Percentiles rank a stretch among this genome's conserved stretches.
These are phyloP conservation scores for Cladosporium sp. DNA, from an alignment of 2,329 filamentous ascomycete genomes.

Conservation along the genomic window DNA sequence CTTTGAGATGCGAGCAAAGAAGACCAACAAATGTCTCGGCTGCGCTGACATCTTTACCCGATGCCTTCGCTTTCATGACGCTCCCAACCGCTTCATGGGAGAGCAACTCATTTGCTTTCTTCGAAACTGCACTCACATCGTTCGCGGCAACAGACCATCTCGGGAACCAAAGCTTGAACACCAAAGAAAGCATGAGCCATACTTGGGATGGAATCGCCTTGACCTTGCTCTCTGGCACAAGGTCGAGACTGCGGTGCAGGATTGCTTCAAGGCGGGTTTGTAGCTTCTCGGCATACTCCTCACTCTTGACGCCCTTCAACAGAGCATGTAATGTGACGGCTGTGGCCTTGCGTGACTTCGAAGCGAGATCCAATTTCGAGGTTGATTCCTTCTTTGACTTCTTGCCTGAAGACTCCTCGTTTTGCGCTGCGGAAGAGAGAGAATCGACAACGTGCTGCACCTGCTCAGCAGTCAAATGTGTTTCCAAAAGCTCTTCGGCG, in stretches of 20 bases:
- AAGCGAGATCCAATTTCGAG: not conserved
- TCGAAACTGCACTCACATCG: not conserved
- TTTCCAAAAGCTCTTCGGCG: conserved; percentile 3
- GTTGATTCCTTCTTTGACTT: not conserved
- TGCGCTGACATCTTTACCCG: not conserved
- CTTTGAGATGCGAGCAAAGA: conserved; percentile 1
- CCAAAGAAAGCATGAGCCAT: conserved; percentile 1
- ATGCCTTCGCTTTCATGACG: conserved; percentile 3
- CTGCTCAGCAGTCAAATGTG: conserved; percentile 8
- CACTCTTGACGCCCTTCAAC: conserved; percentile 13
- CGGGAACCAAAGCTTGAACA: conserved; percentile 13
- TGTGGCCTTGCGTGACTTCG: not conserved
- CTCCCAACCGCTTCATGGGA: not conserved
- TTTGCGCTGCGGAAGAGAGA: not conserved
- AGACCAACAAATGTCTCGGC: conserved; percentile 7
- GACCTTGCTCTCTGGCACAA: conserved; percentile 3
- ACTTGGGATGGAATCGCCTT: not conserved
- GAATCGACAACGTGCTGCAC: not conserved
- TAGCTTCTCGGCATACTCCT: conserved; percentile 13
- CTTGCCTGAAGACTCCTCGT: not conserved
- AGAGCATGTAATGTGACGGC: not conserved
- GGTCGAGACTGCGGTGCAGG: conserved; percentile 9
- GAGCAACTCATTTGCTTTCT: not conserved
- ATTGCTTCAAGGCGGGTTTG: conserved; percentile 11
- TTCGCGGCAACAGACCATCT: not conserved